phyloP scores from a whole-genome alignment of 768 basidiomycete genomes.

The Lentinula edodes region DNA sequence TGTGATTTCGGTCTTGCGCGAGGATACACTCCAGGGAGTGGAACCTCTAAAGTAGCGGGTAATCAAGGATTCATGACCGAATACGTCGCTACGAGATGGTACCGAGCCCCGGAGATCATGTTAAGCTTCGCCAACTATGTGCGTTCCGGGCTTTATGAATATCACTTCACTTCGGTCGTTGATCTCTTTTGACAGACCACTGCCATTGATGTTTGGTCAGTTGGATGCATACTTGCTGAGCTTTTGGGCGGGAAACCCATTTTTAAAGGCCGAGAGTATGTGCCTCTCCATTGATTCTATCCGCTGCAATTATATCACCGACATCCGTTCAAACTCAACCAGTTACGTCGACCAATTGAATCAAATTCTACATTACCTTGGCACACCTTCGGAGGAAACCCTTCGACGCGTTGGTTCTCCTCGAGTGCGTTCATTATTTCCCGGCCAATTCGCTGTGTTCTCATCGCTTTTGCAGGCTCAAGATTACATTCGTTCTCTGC shows the following conservation, averaged over 20 bases:
- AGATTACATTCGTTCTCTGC: conserved; percentile 96
- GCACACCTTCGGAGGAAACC: conserved; percentile 95
- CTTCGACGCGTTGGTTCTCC: conserved; percentile 94
- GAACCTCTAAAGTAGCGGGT: conserved; percentile 64
- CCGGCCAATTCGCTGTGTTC: neutral
- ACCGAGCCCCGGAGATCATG: conserved; percentile 99
- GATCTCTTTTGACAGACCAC: conserved; percentile 53
- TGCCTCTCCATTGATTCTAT: conserved; percentile 8
- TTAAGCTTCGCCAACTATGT: conserved; percentile 94
- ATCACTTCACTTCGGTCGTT: neutral
- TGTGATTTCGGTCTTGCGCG: conserved; percentile 98
- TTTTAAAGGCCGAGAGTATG: conserved; percentile 95
- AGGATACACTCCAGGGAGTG: conserved; percentile 84
- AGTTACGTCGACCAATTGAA: conserved; percentile 99
- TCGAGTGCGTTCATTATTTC: conserved; percentile 46
- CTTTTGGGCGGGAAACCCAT: conserved; percentile 91
- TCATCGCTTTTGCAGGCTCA: conserved; percentile 60
- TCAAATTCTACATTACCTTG: conserved; percentile 96
- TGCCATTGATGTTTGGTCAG: conserved; percentile 93
- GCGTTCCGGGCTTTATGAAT: conserved; percentile 22
- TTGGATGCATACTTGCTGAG: conserved; percentile 94
- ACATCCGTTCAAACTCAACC: neutral
- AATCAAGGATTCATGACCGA: conserved; percentile 99
- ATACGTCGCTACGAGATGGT: conserved; percentile 99
- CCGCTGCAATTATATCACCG: conserved; percentile 4